Evolutionary conservation across 441 rosid species (phyloP).

Genomic region (Adansonia madagascariensis): DNA sequence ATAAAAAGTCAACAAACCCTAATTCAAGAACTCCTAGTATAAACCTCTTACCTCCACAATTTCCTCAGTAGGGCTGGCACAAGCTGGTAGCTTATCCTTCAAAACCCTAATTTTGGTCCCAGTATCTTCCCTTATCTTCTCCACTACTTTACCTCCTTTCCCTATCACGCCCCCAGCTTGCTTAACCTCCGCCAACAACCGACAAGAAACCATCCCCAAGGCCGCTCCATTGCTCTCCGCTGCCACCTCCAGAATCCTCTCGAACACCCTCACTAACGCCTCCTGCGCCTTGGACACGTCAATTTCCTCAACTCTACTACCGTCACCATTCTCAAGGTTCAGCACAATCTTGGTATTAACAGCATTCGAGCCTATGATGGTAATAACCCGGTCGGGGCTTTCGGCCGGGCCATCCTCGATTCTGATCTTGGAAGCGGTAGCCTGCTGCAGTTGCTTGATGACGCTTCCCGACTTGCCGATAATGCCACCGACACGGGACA

Average conservation of each 20-base stretch:
- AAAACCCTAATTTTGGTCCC: slow-evolving; percentile 69
- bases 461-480: slow-evolving; percentile 81
- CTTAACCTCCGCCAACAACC: slow-evolving; percentile 69
- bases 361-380: slow-evolving; percentile 49
- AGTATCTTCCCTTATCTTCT: slow-evolving; percentile 74
- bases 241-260: slow-evolving; percentile 68
- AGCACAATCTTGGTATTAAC: slow-evolving; percentile 22
- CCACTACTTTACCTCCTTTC: slow-evolving; percentile 83
- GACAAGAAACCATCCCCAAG: slow-evolving; percentile 59
- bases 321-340: slow-evolving; percentile 24
- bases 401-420: slow-evolving; percentile 69
- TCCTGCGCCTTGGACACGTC: slow-evolving; percentile 83
- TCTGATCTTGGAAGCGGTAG: slow-evolving; percentile 76
- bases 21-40: neutral
- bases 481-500: slow-evolving; percentile 75
- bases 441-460: slow-evolving; percentile 75
- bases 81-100: slow-evolving; percentile 68
- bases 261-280: slow-evolving; percentile 80
- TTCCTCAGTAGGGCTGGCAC: slow-evolving; percentile 66
- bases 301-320: slow-evolving; percentile 39
- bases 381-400: slow-evolving; percentile 67
- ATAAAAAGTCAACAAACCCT: neutral
- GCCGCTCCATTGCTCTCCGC: slow-evolving; percentile 55
- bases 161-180: slow-evolving; percentile 85
- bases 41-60: slow-evolving; percentile 65